A percentile compares a stretch with the other conserved stretches of the same genome.
Conservation (phyloP, 768 basidiomycete species). For the Mycena floridula region DNA sequence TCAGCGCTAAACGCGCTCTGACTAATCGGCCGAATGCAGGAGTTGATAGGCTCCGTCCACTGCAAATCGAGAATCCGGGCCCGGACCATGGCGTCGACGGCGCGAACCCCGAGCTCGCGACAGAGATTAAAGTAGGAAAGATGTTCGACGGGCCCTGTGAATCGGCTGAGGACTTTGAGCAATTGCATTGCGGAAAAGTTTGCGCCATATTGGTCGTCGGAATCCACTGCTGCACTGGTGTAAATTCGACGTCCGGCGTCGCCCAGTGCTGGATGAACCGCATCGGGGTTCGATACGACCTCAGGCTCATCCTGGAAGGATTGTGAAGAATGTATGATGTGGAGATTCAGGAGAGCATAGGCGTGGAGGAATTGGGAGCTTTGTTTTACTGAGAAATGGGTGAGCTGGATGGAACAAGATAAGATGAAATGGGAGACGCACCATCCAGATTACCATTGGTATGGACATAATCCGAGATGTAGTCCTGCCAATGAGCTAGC, state of each 20-base stretch:
- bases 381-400: slow-evolving; percentile 51
- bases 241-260: slow-evolving; percentile 12
- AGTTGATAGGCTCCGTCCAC: slow-evolving; percentile 71
- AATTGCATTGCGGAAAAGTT: slow-evolving; percentile 79
- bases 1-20: slow-evolving; percentile 22
- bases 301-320: slow-evolving; percentile 24
- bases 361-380: slow-evolving; percentile 84
- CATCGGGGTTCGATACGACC: slow-evolving; percentile 51
- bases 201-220: slow-evolving; percentile 27
- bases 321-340: slow-evolving; percentile 82
- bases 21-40: slow-evolving; percentile 42
- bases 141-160: slow-evolving; percentile 60
- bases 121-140: slow-evolving; percentile 80
- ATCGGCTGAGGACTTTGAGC: slow-evolving; percentile 74
- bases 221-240: slow-evolving; percentile 10
- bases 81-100: slow-evolving; percentile 82
- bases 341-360: slow-evolving; percentile 75
- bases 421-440: slow-evolving; percentile 26
- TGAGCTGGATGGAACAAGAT: background rate
- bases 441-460: slow-evolving; percentile 66
- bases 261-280: slow-evolving; percentile 45
- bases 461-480: slow-evolving; percentile 70
- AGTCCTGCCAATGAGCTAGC: slow-evolving; percentile 79
- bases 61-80: slow-evolving; percentile 69
- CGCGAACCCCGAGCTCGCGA: slow-evolving; percentile 75